These are phyloP conservation scores for Fusarium agapanthi DNA, from an alignment of 2,329 filamentous ascomycete species.

Conservation along the genomic window DNA sequence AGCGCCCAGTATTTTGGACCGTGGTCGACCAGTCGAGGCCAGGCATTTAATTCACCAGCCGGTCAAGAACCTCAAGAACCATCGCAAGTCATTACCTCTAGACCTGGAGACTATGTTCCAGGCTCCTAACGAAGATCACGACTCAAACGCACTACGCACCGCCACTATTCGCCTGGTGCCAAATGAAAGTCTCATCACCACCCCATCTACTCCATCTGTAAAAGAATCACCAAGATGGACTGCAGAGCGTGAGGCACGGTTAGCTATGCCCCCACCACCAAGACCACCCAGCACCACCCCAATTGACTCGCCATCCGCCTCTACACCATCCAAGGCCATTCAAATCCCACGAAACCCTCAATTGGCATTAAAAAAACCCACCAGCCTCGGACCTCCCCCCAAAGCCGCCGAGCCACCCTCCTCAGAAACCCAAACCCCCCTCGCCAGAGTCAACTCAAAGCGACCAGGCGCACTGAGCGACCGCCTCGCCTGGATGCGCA, in stretches of 20 bases:
- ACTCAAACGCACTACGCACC: not conserved
- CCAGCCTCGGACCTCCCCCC: not conserved
- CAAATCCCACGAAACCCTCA: not conserved
- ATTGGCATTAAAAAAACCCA: not conserved
- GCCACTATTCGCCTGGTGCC: not conserved
- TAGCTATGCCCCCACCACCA: not conserved
- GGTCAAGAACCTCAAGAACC: not conserved
- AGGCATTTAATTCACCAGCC: slow-evolving; percentile 21
- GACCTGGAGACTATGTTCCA: slow-evolving; percentile 11
- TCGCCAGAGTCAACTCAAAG: not conserved
- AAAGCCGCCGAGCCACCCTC: not conserved
- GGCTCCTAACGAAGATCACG: not conserved
- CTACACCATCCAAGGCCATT: not conserved
- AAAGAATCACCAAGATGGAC: slow-evolving; percentile 5
- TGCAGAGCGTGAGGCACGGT: not conserved
- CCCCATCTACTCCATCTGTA: not conserved
- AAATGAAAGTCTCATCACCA: not conserved
- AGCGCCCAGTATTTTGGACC: slow-evolving; percentile 1
- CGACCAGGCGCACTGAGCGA: slow-evolving; percentile 8
- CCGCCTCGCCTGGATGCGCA: slow-evolving; percentile 17
- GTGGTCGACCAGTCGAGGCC: slow-evolving; percentile 16
- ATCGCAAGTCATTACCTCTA: slow-evolving; percentile 21
- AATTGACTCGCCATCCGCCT: not conserved
- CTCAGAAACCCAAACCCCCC: not conserved
- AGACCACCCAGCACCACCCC: not conserved